Conservation (phyloP, 495 filamentous ascomycete species). For the Penicillium alfredii region DNA sequence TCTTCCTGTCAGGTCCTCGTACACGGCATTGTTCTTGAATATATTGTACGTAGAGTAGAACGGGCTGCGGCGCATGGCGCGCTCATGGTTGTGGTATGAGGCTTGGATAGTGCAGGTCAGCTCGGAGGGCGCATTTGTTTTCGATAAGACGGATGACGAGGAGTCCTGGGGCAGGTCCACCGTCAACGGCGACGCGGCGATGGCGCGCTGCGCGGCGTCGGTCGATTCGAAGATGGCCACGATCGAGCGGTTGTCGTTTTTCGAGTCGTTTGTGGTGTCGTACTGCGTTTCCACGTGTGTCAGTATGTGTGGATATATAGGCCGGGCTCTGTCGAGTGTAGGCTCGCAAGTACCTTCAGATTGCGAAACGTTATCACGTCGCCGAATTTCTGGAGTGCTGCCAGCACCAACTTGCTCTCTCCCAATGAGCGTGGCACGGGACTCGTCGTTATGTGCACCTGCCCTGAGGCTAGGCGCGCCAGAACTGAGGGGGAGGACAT, state of each 20-base stretch:
- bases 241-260: slow-evolving; percentile 10
- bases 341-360: slow-evolving; percentile 56
- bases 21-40: slow-evolving; percentile 11
- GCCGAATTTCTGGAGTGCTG: slow-evolving; percentile 67
- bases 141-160: too few species aligned
- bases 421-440: slow-evolving; percentile 58
- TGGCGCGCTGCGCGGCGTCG: slow-evolving; percentile 28
- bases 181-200: slow-evolving; percentile 29
- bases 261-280: slow-evolving; percentile 12
- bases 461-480: slow-evolving; percentile 13
- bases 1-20: slow-evolving; percentile 21
- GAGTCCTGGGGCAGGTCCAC: slow-evolving; percentile 9
- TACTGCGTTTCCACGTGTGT: slow-evolving; percentile 8
- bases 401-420: slow-evolving; percentile 67
- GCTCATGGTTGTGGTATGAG: slow-evolving; percentile 24
- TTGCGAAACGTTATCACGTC: slow-evolving; percentile 71
- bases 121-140: too few species aligned
- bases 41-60: slow-evolving; percentile 21
- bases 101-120: slow-evolving; percentile 23
- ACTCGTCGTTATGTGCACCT: slow-evolving; percentile 58
- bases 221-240: slow-evolving; percentile 34
- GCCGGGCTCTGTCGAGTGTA: not conserved
- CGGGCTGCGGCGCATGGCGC: slow-evolving; percentile 25
- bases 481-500: slow-evolving; percentile 8
- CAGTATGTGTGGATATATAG: not conserved